A percentile compares a stretch with the other conserved stretches of the same genome.
phyloP scores from a whole-genome alignment of 1,139 yeast genomes.

The Komagataea norvegica region DNA sequence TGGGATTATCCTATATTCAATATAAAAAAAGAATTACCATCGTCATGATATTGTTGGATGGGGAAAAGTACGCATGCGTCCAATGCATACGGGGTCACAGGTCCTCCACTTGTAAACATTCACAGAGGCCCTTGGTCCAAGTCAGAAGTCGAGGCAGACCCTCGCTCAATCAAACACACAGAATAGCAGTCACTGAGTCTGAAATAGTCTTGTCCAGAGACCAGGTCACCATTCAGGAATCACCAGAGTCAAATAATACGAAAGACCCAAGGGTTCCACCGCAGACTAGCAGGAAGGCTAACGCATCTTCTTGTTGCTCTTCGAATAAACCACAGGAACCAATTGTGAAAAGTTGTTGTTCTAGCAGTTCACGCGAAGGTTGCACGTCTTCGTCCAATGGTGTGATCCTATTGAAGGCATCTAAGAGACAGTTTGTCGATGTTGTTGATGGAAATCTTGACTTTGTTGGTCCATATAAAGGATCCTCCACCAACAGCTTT shows the following conservation, averaged over 20 bases:
- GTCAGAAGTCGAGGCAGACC: conserved; percentile 54
- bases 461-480: conserved; percentile 25
- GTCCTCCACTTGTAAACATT: conserved; percentile 83
- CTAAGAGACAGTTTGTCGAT: conserved; percentile 47
- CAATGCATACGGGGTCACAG: conserved; percentile 94
- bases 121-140: conserved; percentile 52
- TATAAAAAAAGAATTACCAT: too few relatives aligned
- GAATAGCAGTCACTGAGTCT: conserved; percentile 42
- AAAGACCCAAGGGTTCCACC: neutral
- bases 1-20: too few relatives aligned
- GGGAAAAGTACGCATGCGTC: conserved; percentile 82
- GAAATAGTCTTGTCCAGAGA: conserved; percentile 17
- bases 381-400: conserved; percentile 16
- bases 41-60: conserved; percentile 83
- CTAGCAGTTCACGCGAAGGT: conserved; percentile 1
- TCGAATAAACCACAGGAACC: conserved; percentile 1
- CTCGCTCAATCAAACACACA: conserved; percentile 43
- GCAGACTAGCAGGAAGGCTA: too few relatives aligned
- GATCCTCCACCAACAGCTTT: conserved; percentile 17
- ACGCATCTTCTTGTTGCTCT: conserved; percentile 6
- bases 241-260: neutral
- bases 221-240: conserved; percentile 14
- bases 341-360: conserved; percentile 7
- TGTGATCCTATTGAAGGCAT: conserved; percentile 40
- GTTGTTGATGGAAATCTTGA: conserved; percentile 33